phyloP scores from a whole-genome alignment of 306 rosid species.

The Gillenia trifoliata region DNA sequence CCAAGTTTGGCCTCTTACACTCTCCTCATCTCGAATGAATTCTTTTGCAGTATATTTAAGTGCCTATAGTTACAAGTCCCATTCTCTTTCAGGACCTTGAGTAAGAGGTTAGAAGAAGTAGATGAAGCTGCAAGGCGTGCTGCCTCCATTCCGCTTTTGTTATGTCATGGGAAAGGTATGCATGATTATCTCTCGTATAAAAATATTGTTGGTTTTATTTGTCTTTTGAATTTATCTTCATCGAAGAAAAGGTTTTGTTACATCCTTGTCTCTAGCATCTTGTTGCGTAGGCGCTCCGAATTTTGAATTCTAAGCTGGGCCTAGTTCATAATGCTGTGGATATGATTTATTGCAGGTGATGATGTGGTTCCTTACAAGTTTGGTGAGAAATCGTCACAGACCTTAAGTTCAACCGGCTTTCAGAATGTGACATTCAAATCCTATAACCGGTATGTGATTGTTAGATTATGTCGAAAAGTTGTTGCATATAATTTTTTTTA shows the following conservation, averaged over 20 bases:
- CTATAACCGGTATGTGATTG: constrained; percentile 51
- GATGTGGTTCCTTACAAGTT: constrained; percentile 70
- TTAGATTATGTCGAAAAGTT: not conserved
- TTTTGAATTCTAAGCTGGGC: not conserved
- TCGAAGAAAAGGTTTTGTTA: not conserved
- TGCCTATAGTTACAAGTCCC: constrained; percentile 18
- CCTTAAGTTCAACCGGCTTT: constrained; percentile 58
- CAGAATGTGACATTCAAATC: constrained; percentile 73
- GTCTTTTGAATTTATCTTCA: not conserved
- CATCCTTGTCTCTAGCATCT: not conserved
- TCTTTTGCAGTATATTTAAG: constrained; percentile 2
- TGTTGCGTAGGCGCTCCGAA: not conserved
- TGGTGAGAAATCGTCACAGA: constrained; percentile 78
- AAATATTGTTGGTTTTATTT: not conserved
- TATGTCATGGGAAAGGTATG: constrained; percentile 94
- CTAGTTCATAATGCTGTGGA: not conserved
- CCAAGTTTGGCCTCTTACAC: constrained; percentile 54
- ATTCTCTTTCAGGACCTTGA: constrained; percentile 56
- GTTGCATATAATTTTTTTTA: not conserved
- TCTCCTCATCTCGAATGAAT: constrained; percentile 7
- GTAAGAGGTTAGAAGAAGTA: constrained; percentile 52
- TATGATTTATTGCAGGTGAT: constrained; percentile 54
- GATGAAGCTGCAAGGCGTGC: constrained; percentile 62
- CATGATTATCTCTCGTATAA: not conserved
- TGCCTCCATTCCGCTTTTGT: constrained; percentile 69